Conservation (phyloP, 148 eudicot species). For the Nyssa sinensis region DNA sequence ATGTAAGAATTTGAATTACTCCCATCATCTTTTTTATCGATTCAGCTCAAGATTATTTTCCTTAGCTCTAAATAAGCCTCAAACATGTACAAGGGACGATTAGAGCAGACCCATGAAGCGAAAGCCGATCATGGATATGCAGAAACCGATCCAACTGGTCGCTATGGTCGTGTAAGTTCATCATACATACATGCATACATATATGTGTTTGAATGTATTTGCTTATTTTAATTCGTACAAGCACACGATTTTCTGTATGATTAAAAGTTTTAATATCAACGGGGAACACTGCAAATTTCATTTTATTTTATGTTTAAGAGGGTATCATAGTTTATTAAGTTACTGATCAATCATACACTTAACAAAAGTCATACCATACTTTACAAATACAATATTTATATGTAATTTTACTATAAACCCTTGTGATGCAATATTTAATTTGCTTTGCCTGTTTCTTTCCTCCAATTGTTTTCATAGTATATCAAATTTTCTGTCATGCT, state of each 20-base stretch:
- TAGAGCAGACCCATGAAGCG: neutral
- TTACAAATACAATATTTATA: slow-evolving; percentile 4
- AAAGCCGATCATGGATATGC: slow-evolving; percentile 8
- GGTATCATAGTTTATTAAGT: neutral
- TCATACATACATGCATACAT: neutral
- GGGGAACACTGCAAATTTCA: neutral
- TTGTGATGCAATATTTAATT: neutral
- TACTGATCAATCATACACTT: neutral
- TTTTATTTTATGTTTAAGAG: neutral
- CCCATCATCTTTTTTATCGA: neutral
- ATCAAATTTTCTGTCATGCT: neutral
- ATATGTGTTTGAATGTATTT: neutral
- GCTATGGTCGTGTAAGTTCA: slow-evolving; percentile 37
- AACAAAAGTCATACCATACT: slow-evolving; percentile 3
- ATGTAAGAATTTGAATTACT: neutral
- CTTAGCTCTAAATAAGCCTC: neutral
- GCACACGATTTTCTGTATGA: no score
- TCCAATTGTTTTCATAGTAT: neutral
- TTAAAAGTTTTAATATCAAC: neutral
- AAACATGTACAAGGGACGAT: neutral
- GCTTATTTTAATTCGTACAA: neutral
- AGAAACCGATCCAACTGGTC: slow-evolving; percentile 39
- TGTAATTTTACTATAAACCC: neutral
- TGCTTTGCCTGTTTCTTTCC: neutral
- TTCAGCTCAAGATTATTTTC: neutral